Conservation (phyloP, 331 rosid genomes). For the Rosa hybrid region DNA sequence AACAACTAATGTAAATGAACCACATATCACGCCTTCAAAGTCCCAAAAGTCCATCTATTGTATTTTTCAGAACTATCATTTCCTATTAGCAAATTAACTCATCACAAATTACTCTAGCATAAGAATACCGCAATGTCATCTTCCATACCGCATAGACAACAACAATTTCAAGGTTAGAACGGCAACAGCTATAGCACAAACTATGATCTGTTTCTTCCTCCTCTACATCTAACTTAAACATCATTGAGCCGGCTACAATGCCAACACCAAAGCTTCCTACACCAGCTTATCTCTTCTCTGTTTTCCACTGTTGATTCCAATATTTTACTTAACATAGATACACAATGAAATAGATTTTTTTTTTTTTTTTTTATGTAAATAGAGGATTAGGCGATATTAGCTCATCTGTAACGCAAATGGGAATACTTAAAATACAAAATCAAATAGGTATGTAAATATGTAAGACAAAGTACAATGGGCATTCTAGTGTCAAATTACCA, state of each 20-base stretch:
- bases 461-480: not conserved
- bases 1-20: not conserved
- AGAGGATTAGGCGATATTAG: too few species aligned
- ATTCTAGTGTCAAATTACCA: constrained; percentile 39
- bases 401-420: too few species aligned
- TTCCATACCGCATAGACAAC: not conserved
- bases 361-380: too few species aligned
- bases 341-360: not conserved
- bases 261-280: not conserved
- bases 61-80: not conserved
- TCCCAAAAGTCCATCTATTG: not conserved
- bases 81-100: not conserved
- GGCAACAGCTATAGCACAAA: not conserved
- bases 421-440: not conserved
- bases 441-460: not conserved
- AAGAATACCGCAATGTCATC: not conserved
- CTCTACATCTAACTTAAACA: not conserved
- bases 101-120: not conserved
- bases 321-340: not conserved
- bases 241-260: not conserved
- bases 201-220: not conserved
- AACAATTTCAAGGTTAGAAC: not conserved
- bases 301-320: not conserved
- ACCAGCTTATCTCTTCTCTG: not conserved
- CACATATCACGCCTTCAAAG: not conserved